phyloP scores from a whole-genome alignment of 1,139 yeast genomes.

The Scheffersomyces insectosa region DNA sequence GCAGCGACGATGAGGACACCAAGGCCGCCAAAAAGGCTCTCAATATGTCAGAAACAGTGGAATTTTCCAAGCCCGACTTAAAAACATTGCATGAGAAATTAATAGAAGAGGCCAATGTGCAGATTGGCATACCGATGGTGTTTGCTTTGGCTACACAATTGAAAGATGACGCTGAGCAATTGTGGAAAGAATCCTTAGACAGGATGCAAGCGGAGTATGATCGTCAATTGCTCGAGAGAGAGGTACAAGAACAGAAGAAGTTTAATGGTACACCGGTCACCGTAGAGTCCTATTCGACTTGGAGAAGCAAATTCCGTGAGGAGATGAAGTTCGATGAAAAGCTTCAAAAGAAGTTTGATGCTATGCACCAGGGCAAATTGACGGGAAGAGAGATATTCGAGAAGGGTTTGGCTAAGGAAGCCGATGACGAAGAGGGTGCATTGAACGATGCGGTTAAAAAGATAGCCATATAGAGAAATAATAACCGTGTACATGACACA shows the following conservation, averaged over 20 bases:
- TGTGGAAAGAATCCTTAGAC: slow-evolving; percentile 59
- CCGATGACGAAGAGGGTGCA: slow-evolving; percentile 44
- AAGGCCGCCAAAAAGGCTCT: slow-evolving; percentile 45
- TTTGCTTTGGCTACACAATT: slow-evolving; percentile 75
- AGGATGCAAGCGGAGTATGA: slow-evolving; percentile 60
- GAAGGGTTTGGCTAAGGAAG: slow-evolving; percentile 73
- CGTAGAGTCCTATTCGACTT: slow-evolving; percentile 60
- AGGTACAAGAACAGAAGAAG: slow-evolving; percentile 70
- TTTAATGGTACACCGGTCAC: slow-evolving; percentile 84
- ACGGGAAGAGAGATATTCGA: slow-evolving; percentile 91
- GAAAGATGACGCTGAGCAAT: slow-evolving; percentile 75
- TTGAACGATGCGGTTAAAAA: slow-evolving; percentile 22
- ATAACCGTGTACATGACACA: neutral
- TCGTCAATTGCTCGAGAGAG: slow-evolving; percentile 54
- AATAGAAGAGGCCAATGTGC: slow-evolving; percentile 67
- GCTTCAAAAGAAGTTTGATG: slow-evolving; percentile 49
- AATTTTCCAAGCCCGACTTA: slow-evolving; percentile 50
- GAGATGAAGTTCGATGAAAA: slow-evolving; percentile 57
- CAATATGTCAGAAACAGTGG: slow-evolving; percentile 57
- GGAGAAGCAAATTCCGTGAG: slow-evolving; percentile 68
- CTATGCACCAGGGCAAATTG: slow-evolving; percentile 72
- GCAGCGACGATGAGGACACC: slow-evolving; percentile 48
- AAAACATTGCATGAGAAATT: slow-evolving; percentile 39
- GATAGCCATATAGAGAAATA: slow-evolving; percentile 13
- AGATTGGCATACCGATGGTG: slow-evolving; percentile 84